Evolutionary conservation across 2,329 filamentous ascomycete species (phyloP).

Genomic region (Apiospora sp.): DNA sequence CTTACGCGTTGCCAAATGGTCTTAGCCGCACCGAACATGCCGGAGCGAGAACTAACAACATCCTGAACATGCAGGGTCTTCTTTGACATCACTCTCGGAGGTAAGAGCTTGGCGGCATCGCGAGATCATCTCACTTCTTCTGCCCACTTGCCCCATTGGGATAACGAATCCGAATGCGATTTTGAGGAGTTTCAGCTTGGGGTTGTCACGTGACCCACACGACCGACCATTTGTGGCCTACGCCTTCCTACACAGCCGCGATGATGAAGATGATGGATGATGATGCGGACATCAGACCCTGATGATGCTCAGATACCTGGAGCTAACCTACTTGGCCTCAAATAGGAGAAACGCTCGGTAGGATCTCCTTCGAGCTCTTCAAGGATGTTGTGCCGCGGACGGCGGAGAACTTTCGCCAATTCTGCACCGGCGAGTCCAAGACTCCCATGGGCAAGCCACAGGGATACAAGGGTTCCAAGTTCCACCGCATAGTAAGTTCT

Average conservation of each 20-base stretch:
- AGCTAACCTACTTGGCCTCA: constrained; percentile 22
- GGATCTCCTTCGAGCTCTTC: constrained; percentile 91
- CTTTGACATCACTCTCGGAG: constrained; percentile 82
- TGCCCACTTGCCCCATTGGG: neutral
- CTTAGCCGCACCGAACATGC: constrained; percentile 41
- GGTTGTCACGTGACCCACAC: constrained; percentile 22
- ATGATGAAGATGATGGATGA: neutral
- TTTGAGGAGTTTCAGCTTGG: neutral
- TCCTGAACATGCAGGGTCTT: constrained; percentile 59
- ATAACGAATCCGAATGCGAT: neutral
- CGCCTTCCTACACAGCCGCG: neutral
- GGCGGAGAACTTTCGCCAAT: constrained; percentile 95
- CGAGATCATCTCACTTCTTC: neutral
- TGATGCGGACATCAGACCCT: neutral
- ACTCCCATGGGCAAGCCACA: constrained; percentile 78
- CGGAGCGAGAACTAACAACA: constrained; percentile 13
- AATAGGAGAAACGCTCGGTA: constrained; percentile 82
- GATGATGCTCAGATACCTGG: constrained; percentile 22
- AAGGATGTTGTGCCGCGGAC: constrained; percentile 84
- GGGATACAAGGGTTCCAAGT: constrained; percentile 94
- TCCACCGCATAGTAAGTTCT: constrained; percentile 84
- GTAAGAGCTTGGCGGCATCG: constrained; percentile 53
- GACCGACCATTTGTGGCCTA: neutral
- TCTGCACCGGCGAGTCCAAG: constrained; percentile 93
- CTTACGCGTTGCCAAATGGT: constrained; percentile 32